Conservation (phyloP, 148 eudicot genomes). For the Polygonum maritimum region DNA sequence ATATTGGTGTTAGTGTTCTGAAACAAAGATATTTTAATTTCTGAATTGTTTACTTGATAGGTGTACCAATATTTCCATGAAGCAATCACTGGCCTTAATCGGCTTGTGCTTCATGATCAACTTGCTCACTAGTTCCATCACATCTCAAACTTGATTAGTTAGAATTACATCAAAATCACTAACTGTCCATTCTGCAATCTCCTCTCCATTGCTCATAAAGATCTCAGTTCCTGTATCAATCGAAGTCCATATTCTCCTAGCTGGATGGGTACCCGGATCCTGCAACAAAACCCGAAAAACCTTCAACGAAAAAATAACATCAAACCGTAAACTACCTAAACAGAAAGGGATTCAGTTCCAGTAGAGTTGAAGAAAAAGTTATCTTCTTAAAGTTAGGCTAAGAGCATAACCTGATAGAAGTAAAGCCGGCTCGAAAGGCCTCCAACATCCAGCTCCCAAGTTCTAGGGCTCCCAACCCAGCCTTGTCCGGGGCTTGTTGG, state of each 20-base stretch:
- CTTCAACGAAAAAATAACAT: neutral
- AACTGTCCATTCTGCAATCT: constrained; percentile 15
- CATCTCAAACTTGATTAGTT: neutral
- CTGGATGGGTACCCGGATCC: constrained; percentile 71
- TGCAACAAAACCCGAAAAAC: constrained; percentile 14
- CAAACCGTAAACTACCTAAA: no score
- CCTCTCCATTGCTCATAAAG: constrained; percentile 52
- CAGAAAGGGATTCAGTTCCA: no score
- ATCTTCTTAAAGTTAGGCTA: neutral
- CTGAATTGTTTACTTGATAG: neutral
- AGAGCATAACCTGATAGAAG: constrained; percentile 28
- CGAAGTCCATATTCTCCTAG: constrained; percentile 72
- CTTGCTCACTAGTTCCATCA: neutral
- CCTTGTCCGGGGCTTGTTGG: constrained; percentile 72
- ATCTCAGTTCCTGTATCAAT: constrained; percentile 81
- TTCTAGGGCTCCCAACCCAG: constrained; percentile 64
- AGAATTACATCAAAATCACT: constrained; percentile 10
- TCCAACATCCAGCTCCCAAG: constrained; percentile 77
- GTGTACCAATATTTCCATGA: neutral
- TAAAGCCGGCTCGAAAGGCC: constrained; percentile 66
- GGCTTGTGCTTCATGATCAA: constrained; percentile 2
- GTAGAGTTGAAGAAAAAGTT: no score
- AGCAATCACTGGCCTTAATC: neutral
- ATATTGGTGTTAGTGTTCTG: neutral
- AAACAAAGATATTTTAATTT: neutral